A percentile compares a stretch with the other conserved stretches of the same genome.
Evolutionary conservation across 2,329 filamentous ascomycete species (phyloP).

Genomic region (Fusarium graminum): DNA sequence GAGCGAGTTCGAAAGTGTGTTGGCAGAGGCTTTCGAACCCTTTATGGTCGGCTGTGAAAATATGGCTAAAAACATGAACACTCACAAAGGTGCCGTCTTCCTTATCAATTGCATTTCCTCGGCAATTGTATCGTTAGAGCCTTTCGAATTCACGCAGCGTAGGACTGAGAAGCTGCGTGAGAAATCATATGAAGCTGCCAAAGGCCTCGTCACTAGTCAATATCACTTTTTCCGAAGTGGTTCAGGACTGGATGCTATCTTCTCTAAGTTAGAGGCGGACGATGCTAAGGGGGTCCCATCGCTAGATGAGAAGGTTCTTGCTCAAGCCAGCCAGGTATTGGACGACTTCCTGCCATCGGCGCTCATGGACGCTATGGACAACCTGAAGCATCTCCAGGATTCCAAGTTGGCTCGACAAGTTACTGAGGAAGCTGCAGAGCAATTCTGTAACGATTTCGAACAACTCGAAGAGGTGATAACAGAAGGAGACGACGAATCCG

Average conservation of each 20-base stretch:
- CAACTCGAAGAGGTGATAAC: conserved; percentile 65
- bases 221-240: conserved; percentile 77
- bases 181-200: conserved; percentile 66
- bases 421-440: conserved; percentile 84
- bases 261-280: conserved; percentile 66
- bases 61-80: conserved; percentile 71
- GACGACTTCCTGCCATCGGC: conserved; percentile 95
- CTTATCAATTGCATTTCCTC: conserved; percentile 77
- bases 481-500: conserved; percentile 57
- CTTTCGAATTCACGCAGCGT: conserved; percentile 73
- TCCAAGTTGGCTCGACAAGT: conserved; percentile 78
- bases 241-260: conserved; percentile 78
- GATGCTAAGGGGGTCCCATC: conserved; percentile 53
- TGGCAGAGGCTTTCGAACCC: conserved; percentile 85
- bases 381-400: conserved; percentile 79
- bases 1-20: conserved; percentile 78
- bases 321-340: conserved; percentile 77
- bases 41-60: conserved; percentile 82
- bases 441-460: conserved; percentile 88
- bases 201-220: conserved; percentile 75
- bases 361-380: conserved; percentile 89
- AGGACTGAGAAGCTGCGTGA: conserved; percentile 69
- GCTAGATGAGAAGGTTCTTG: conserved; percentile 67
- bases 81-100: conserved; percentile 75
- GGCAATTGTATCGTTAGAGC: conserved; percentile 66